Percentiles rank a stretch among this genome's conserved stretches.
Evolutionary conservation across 768 basidiomycete genomes (phyloP).

Genomic region (Gloeopeniophorella convolvens): DNA sequence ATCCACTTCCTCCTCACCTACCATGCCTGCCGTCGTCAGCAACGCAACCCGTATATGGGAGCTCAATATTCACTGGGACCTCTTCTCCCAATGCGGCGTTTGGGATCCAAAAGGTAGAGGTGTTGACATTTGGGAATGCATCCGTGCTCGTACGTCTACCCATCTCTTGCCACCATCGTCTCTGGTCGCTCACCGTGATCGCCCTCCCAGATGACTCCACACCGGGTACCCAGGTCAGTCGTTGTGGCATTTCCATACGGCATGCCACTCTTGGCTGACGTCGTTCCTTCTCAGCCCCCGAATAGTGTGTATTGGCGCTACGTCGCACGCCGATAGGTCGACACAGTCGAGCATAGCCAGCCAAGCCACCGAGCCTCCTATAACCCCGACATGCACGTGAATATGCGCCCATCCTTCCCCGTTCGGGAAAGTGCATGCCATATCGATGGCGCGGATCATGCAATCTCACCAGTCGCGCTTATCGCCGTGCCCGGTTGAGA

Average conservation of each 20-base stretch:
- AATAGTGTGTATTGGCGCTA: slow-evolving; percentile 41
- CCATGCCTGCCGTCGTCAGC: slow-evolving; percentile 44
- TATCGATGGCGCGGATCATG: slow-evolving; percentile 18
- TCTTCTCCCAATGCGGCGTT: slow-evolving; percentile 62
- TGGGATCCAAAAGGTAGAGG: slow-evolving; percentile 63
- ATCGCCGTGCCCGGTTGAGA: not conserved
- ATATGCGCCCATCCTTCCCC: slow-evolving; percentile 1
- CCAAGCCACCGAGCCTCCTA: slow-evolving; percentile 1
- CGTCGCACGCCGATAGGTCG: slow-evolving; percentile 36
- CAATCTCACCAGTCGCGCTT: slow-evolving; percentile 11
- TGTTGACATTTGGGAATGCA: slow-evolving; percentile 74
- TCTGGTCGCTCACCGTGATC: slow-evolving; percentile 5
- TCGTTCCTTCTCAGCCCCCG: slow-evolving; percentile 32
- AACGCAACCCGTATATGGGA: slow-evolving; percentile 71
- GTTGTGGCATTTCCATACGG: not conserved
- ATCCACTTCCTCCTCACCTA: slow-evolving; percentile 1
- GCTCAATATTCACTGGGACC: slow-evolving; percentile 54
- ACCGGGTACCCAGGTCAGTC: slow-evolving; percentile 37
- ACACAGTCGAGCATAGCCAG: slow-evolving; percentile 10
- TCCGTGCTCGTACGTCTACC: slow-evolving; percentile 52
- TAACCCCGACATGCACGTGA: slow-evolving; percentile 16
- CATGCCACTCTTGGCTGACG: slow-evolving; percentile 4
- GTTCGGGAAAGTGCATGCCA: slow-evolving; percentile 8
- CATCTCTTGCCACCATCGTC: not conserved
- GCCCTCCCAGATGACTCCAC: slow-evolving; percentile 49